Evolutionary conservation across 2,329 filamentous ascomycete genomes (phyloP).

Genomic region (Fusarium sp.): DNA sequence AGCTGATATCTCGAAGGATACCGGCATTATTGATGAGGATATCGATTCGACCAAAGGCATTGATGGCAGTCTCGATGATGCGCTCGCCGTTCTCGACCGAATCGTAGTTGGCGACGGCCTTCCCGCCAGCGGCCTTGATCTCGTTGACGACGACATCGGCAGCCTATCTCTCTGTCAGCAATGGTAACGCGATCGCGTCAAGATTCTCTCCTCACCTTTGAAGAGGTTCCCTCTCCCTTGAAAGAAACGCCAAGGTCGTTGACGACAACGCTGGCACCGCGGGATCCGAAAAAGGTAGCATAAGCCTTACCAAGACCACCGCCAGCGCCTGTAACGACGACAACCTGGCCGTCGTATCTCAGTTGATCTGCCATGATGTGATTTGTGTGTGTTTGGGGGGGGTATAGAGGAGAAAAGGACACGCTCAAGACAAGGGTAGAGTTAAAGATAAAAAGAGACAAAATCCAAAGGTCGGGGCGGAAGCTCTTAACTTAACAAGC

Average conservation of each 20-base stretch:
- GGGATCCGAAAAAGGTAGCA: constrained; percentile 87
- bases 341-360: constrained; percentile 83
- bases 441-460: neutral
- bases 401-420: constrained; percentile 24
- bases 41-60: constrained; percentile 85
- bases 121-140: constrained; percentile 87
- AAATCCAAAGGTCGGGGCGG: constrained; percentile 1
- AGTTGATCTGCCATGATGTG: constrained; percentile 69
- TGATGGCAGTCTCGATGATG: constrained; percentile 89
- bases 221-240: constrained; percentile 88
- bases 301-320: constrained; percentile 82
- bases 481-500: constrained; percentile 42
- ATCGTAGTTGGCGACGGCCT: constrained; percentile 98
- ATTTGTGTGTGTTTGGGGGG: constrained; percentile 27
- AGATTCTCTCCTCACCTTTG: constrained; percentile 68
- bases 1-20: constrained; percentile 92
- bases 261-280: constrained; percentile 93
- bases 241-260: constrained; percentile 95
- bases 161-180: constrained; percentile 58
- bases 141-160: constrained; percentile 84
- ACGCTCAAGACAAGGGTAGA: constrained; percentile 28
- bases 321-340: constrained; percentile 82
- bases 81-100: constrained; percentile 89
- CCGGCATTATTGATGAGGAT: constrained; percentile 98
- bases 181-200: constrained; percentile 36